Evolutionary conservation across 257 asterid species (phyloP), one percentile per base, ranked within the genome.

Genomic region (Galeopsis tetrahit): DNA sequence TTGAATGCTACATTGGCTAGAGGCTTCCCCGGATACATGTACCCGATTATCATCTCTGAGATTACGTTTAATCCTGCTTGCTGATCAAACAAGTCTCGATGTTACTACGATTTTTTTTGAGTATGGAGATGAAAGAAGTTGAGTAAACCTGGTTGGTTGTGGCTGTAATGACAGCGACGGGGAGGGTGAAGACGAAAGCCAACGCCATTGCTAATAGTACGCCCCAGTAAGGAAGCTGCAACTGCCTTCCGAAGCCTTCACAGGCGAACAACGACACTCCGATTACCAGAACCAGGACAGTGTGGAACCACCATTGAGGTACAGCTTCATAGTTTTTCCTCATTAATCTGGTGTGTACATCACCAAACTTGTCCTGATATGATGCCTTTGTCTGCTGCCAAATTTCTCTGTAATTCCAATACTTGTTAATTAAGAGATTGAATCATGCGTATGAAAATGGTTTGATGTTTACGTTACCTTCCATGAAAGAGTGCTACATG

Each of bases 201-300:
- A 88, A 8, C 5, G 77, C 79, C 77, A 86, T 73, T 3, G 96
- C 88, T 52, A 88, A 69, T 0, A 83, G 13, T 35, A 86, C 85
- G 44, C 96, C 96, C 96, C 96, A 89, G 32, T 80, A 83, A 67
- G 96, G 96, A 36, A 89, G 92, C 82, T 86, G 96, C 44, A 89
- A 49, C 28, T 86, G 83, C 69, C 84, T 68, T 0, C 83, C 83
- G n/a, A 88, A 84, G 10, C 91, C 89, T 75, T 86, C 87, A 15
- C 91, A 88, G 8, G 90, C 72, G 10, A 80, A 66, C 34, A 89
- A 43, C 11, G 90, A 79, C 42, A 86, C 7, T 7, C 71, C 87
- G 0, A 77, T 14, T 7, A 86, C 88, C 36, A 83, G 6, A 5
- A 83, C 0, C 62, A 86, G 73, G 36, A 88, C 76, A 15, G 75